Evolutionary conservation across 768 basidiomycete genomes (phyloP).

Genomic region (Phlegmacium glaucopus): DNA sequence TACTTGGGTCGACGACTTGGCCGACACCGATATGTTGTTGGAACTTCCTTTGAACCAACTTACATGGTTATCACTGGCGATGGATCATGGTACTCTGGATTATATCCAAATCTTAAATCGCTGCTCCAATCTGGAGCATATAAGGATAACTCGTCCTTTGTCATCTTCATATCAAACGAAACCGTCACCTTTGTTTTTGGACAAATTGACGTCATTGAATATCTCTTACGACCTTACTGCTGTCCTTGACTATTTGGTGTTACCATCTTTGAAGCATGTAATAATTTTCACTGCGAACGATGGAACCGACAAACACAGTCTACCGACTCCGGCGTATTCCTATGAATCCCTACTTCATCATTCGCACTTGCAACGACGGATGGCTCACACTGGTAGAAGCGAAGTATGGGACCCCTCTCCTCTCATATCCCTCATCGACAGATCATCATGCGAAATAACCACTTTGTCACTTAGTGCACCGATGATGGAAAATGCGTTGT

Average conservation of each 20-base stretch:
- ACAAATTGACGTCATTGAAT: slow-evolving; percentile 29
- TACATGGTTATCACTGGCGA: slow-evolving; percentile 26
- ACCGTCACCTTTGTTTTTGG: slow-evolving; percentile 22
- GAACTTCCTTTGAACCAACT: slow-evolving; percentile 26
- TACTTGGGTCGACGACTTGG: slow-evolving; percentile 32
- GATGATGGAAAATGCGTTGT: slow-evolving; percentile 25
- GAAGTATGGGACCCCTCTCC: slow-evolving; percentile 22
- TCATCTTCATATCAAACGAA: slow-evolving; percentile 13
- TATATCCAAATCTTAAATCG: slow-evolving; percentile 28
- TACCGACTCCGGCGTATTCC: slow-evolving; percentile 4
- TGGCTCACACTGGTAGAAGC: slow-evolving; percentile 10
- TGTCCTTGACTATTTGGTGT: slow-evolving; percentile 26
- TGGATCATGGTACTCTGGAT: slow-evolving; percentile 28
- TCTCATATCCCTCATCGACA: slow-evolving; percentile 24
- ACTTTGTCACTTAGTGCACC: slow-evolving; percentile 24
- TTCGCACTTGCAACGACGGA: slow-evolving; percentile 2
- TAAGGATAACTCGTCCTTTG: slow-evolving; percentile 28
- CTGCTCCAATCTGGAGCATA: slow-evolving; percentile 31
- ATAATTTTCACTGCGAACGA: slow-evolving; percentile 24
- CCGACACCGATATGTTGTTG: slow-evolving; percentile 26
- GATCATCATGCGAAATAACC: slow-evolving; percentile 28
- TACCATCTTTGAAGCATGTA: slow-evolving; percentile 28
- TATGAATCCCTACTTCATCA: slow-evolving; percentile 3
- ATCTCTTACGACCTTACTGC: slow-evolving; percentile 28
- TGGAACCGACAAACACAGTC: slow-evolving; percentile 3